phyloP scores from a whole-genome alignment of 2,329 filamentous ascomycete genomes.

The Arthroderma sp. region DNA sequence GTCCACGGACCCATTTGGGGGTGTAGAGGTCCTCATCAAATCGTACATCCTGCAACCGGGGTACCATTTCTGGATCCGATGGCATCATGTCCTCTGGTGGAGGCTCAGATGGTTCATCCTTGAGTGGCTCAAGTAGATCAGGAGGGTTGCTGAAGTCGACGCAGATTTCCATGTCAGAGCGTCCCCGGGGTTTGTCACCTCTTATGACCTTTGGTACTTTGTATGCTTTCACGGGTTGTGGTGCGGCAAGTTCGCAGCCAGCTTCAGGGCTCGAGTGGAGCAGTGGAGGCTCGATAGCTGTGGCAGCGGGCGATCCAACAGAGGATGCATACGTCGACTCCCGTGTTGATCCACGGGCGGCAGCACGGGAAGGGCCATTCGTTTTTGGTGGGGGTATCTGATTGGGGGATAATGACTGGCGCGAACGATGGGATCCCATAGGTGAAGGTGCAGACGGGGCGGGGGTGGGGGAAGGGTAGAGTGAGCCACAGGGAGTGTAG shows the following conservation, averaged over 20 bases:
- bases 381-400: not conserved
- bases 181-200: slow-evolving; percentile 60
- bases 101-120: slow-evolving; percentile 59
- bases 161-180: slow-evolving; percentile 44
- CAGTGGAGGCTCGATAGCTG: not conserved
- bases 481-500: slow-evolving; percentile 54
- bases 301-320: not conserved
- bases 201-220: slow-evolving; percentile 43
- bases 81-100: slow-evolving; percentile 74
- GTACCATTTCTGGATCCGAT: slow-evolving; percentile 58
- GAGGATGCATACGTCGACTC: not conserved
- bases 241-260: not conserved
- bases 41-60: slow-evolving; percentile 64
- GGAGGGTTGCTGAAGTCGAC: slow-evolving; percentile 61
- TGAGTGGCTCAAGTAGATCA: slow-evolving; percentile 61
- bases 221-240: not conserved
- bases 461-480: slow-evolving; percentile 54
- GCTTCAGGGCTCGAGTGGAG: not conserved
- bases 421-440: slow-evolving; percentile 1
- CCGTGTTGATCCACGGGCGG: not conserved
- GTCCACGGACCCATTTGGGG: slow-evolving; percentile 68
- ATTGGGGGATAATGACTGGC: not conserved
- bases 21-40: slow-evolving; percentile 76
- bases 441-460: slow-evolving; percentile 49
- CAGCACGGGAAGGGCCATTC: not conserved